phyloP scores from a whole-genome alignment of 2,329 filamentous ascomycete genomes.

The Harringtonia lauricola region DNA sequence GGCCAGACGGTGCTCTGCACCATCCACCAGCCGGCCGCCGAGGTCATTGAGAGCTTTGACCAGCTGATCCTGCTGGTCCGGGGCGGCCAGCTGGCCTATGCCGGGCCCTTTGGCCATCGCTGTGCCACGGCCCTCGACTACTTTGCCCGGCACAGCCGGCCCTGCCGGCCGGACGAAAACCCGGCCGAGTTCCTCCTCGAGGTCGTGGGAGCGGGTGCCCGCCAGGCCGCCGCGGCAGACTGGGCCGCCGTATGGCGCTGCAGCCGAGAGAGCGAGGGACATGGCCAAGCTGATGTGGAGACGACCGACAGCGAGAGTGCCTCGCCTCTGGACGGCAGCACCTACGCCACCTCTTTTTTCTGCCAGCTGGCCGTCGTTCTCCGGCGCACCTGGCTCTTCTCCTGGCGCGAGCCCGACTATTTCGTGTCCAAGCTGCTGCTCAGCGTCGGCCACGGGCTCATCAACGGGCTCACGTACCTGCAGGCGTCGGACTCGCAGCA shows the following conservation, averaged over 20 bases:
- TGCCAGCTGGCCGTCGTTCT: slow-evolving; percentile 58
- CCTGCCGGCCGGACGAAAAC: neutral
- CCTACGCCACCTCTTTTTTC: slow-evolving; percentile 69
- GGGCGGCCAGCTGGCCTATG: neutral
- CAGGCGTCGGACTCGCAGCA: slow-evolving; percentile 58
- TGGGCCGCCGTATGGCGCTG: neutral
- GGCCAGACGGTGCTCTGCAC: slow-evolving; percentile 9
- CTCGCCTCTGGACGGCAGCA: no score
- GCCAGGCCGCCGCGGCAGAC: no score
- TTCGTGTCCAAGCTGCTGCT: slow-evolving; percentile 73
- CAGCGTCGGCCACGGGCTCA: slow-evolving; percentile 52
- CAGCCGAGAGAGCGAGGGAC: slow-evolving; percentile 32
- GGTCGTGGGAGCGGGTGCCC: neutral
- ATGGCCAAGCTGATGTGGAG: no score
- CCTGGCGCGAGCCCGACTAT: slow-evolving; percentile 82
- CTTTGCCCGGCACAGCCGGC: neutral
- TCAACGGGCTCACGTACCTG: slow-evolving; percentile 75
- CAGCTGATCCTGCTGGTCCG: neutral
- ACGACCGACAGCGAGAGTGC: no score
- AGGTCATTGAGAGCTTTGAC: slow-evolving; percentile 1
- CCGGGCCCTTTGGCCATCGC: neutral
- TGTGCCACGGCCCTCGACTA: neutral
- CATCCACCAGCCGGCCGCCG: slow-evolving; percentile 3
- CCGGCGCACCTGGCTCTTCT: slow-evolving; percentile 63
- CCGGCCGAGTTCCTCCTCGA: slow-evolving; percentile 3